A percentile compares a stretch with the other conserved stretches of the same genome.
These are phyloP conservation scores for Earliella scabrosa DNA, from an alignment of 1,284 basidiomycete genomes.

Conservation along the genomic window DNA sequence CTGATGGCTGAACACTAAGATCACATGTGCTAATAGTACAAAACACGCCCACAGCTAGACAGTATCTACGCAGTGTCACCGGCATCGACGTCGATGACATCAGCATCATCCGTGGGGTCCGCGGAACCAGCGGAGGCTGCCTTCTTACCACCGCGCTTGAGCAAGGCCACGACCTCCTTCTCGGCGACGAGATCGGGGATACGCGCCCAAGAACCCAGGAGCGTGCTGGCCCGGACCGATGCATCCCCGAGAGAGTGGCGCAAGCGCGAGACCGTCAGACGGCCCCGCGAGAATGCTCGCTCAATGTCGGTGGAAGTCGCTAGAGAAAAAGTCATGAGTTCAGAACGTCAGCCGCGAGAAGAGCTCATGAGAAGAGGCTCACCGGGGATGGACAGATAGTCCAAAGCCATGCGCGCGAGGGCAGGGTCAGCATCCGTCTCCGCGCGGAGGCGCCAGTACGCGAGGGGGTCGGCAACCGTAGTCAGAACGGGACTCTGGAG, in stretches of 20 bases:
- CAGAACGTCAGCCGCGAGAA: too few relatives aligned
- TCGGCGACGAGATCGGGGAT: neutral
- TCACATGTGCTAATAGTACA: too few relatives aligned
- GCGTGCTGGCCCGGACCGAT: neutral
- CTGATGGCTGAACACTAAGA: neutral
- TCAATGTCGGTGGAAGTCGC: neutral
- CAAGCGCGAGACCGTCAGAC: neutral
- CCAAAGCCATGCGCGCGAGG: neutral
- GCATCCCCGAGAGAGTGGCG: neutral
- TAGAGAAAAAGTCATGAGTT: too few relatives aligned
- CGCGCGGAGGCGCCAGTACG: neutral
- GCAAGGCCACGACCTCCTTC: neutral
- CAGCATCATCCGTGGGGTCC: neutral
- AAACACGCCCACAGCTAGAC: too few relatives aligned
- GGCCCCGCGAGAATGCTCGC: neutral
- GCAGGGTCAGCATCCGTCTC: neutral
- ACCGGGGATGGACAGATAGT: neutral
- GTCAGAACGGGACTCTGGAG: neutral
- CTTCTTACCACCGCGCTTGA: neutral
- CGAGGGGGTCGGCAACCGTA: neutral
- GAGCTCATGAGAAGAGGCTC: too few relatives aligned
- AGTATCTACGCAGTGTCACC: too few relatives aligned
- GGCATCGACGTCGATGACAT: neutral
- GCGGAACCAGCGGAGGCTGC: too few relatives aligned
- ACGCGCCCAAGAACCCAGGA: neutral